phyloP scores from a whole-genome alignment of 176 grass and related monocot genomes.

The Rhynchospora tenuis region DNA sequence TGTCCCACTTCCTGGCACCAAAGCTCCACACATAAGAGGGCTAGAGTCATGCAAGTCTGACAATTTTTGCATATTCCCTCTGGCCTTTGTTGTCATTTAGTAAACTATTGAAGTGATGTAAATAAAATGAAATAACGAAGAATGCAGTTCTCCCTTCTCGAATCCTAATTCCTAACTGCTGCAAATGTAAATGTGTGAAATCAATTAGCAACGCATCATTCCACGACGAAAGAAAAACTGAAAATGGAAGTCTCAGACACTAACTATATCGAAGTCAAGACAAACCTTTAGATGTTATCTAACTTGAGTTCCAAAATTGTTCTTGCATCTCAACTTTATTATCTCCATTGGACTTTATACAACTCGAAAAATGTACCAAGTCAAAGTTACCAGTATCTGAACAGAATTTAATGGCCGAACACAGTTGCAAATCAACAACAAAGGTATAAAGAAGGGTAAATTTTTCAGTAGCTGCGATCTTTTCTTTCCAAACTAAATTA shows the following conservation, averaged over 20 bases:
- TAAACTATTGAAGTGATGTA: neutral
- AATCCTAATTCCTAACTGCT: neutral
- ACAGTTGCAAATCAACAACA: neutral
- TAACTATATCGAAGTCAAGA: too few relatives aligned
- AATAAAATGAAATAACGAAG: neutral
- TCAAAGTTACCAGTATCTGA: neutral
- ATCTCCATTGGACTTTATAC: neutral
- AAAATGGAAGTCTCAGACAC: too few relatives aligned
- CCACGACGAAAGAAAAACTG: too few relatives aligned
- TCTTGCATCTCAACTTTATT: too few relatives aligned
- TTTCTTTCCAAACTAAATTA: neutral
- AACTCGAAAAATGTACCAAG: neutral
- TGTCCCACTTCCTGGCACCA: neutral
- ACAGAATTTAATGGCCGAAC: neutral
- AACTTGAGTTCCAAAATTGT: too few relatives aligned
- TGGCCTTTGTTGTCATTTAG: neutral
- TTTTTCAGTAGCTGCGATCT: neutral
- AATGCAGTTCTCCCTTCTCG: neutral
- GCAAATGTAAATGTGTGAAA: neutral
- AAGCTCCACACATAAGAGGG: neutral
- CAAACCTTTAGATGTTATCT: too few relatives aligned
- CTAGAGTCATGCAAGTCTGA: neutral
- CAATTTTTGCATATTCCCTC: neutral
- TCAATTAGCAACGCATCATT: too few relatives aligned
- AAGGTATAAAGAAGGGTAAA: neutral